These are phyloP conservation scores for Brassica cretica DNA, from an alignment of 345 rosid genomes.

Conservation along the genomic window DNA sequence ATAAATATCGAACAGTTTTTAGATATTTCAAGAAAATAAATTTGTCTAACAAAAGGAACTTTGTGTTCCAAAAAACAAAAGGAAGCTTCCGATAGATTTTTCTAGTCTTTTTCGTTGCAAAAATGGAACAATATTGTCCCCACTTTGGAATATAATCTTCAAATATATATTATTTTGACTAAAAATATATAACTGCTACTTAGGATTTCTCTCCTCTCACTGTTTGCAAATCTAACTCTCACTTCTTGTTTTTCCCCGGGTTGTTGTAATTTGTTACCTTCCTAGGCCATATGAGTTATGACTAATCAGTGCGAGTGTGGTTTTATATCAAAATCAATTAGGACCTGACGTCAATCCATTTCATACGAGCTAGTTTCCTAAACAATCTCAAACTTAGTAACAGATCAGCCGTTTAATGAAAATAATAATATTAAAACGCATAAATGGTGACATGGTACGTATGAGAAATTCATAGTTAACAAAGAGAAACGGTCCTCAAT, in stretches of 20 bases:
- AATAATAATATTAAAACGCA: neutral
- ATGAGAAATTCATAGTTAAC: neutral
- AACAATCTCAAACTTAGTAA: too few relatives aligned
- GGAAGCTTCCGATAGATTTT: neutral
- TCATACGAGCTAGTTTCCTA: neutral
- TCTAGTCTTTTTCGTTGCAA: neutral
- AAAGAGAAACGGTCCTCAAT: neutral
- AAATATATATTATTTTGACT: neutral
- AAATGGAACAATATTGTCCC: neutral
- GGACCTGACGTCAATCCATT: slow-evolving; percentile 1
- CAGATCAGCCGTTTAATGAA: too few relatives aligned
- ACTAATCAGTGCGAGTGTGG: neutral
- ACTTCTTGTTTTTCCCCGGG: neutral
- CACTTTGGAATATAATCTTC: slow-evolving; percentile 1
- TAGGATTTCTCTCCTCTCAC: neutral
- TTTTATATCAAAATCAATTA: neutral
- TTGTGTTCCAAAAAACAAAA: neutral
- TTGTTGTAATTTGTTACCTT: neutral
- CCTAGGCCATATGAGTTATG: neutral
- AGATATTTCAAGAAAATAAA: neutral
- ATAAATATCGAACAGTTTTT: neutral
- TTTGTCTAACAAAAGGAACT: neutral
- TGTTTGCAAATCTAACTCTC: neutral
- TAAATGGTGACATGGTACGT: neutral
- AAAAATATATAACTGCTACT: neutral